phyloP scores from a whole-genome alignment of 2,329 filamentous ascomycete species.

The Colletotrichum sp. region DNA sequence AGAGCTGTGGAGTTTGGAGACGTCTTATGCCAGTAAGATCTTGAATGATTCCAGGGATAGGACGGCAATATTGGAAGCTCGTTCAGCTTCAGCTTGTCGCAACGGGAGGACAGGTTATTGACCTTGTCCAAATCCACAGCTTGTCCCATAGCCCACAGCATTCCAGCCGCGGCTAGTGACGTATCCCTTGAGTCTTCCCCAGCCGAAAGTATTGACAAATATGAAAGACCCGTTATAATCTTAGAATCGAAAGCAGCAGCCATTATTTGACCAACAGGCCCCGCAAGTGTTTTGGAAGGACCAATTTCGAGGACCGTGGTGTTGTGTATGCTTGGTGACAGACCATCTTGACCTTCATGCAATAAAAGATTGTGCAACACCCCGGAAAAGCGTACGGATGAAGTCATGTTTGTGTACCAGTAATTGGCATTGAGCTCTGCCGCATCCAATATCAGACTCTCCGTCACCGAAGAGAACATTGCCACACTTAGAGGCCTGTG shows the following conservation, averaged over 20 bases:
- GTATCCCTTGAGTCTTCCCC: background rate
- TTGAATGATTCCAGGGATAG: conserved; percentile 9
- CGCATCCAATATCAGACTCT: background rate
- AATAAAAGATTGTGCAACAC: conserved; percentile 37
- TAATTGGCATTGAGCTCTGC: background rate
- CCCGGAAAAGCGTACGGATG: conserved; percentile 20
- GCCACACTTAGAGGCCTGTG: conserved; percentile 34
- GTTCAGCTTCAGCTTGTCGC: background rate
- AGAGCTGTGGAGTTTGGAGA: background rate
- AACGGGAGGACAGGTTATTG: background rate
- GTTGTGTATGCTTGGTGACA: background rate
- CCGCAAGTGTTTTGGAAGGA: conserved; percentile 31
- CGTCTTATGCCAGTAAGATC: conserved; percentile 1
- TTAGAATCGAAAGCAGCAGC: background rate
- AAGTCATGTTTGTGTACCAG: conserved; percentile 12
- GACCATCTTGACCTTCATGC: background rate
- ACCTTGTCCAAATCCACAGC: background rate
- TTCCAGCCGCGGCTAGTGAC: background rate
- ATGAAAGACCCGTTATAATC: background rate
- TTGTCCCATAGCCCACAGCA: background rate
- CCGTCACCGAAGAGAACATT: background rate
- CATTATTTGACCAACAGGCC: conserved; percentile 29
- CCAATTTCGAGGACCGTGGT: conserved; percentile 30
- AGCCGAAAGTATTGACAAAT: background rate
- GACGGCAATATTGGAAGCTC: conserved; percentile 16